phyloP scores from a whole-genome alignment of 192 early-diverging fungal species.

The Coemansia sp. region DNA sequence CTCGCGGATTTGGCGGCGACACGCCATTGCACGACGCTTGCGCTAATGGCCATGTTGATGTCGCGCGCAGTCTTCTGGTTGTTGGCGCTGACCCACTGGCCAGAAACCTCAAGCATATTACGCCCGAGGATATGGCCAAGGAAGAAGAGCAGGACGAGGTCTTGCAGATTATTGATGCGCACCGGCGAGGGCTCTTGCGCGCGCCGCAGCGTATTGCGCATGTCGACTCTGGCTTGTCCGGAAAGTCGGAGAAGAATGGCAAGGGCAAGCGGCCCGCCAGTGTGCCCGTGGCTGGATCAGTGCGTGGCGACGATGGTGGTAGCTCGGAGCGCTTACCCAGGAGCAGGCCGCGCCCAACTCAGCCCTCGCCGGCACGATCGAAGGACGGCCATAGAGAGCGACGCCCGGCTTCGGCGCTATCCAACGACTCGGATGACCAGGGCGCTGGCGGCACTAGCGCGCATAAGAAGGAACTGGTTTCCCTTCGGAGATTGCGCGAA shows the following conservation, averaged over 20 bases:
- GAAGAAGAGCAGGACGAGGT: slow-evolving; percentile 53
- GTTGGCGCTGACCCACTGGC: slow-evolving; percentile 37
- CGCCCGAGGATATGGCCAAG: slow-evolving; percentile 55
- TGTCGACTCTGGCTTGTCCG: not conserved
- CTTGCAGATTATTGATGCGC: slow-evolving; percentile 20
- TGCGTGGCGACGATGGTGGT: not conserved
- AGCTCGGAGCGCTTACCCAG: slow-evolving; percentile 3
- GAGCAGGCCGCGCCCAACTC: not conserved
- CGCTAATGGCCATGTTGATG: slow-evolving; percentile 54
- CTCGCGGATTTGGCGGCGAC: slow-evolving; percentile 58
- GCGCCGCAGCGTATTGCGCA: not conserved
- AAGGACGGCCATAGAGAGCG: not conserved
- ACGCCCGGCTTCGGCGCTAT: not conserved
- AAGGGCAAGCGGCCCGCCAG: slow-evolving; percentile 18
- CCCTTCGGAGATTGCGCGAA: slow-evolving; percentile 33
- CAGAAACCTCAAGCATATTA: slow-evolving; percentile 49
- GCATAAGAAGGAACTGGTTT: slow-evolving; percentile 28
- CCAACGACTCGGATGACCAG: not conserved
- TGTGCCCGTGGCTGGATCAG: not conserved
- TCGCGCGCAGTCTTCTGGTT: slow-evolving; percentile 30
- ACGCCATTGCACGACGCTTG: slow-evolving; percentile 71
- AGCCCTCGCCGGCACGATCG: not conserved
- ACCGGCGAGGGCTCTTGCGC: slow-evolving; percentile 2
- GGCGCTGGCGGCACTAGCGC: not conserved
- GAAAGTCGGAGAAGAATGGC: not conserved